A percentile compares a stretch with the other conserved stretches of the same genome.
phyloP scores from a whole-genome alignment of 139 green algal species.

The Haematococcus lacustris region DNA sequence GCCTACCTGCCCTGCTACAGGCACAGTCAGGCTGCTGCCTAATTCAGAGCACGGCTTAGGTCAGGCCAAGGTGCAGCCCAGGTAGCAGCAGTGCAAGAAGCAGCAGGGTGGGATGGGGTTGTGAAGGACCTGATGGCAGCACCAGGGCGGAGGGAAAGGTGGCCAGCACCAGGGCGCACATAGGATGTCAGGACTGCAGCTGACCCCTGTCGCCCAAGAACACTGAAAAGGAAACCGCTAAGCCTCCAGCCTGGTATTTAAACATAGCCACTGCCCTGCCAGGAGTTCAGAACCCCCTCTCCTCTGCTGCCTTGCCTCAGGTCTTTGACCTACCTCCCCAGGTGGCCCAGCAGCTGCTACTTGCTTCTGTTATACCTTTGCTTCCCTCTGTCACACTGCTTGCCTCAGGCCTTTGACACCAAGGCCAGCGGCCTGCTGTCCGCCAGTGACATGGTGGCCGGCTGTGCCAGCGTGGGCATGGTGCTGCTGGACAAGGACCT shows the following conservation, averaged over 20 bases:
- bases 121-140: not conserved
- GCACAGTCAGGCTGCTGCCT: not conserved
- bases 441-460: not conserved
- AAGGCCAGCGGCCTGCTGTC: not conserved
- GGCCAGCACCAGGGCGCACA: no score
- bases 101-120: no score
- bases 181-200: no score
- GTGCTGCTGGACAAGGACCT: constrained; percentile 93
- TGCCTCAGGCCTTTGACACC: not conserved
- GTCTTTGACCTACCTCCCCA: not conserved
- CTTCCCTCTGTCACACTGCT: not conserved
- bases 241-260: no score
- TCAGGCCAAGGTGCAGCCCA: not conserved
- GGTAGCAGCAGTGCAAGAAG: no score
- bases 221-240: not conserved
- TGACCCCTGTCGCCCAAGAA: not conserved
- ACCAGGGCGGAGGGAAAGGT: not conserved
- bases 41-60: not conserved
- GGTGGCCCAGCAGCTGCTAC: not conserved
- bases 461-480: constrained; percentile 28
- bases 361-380: not conserved
- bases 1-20: not conserved
- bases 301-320: not conserved
- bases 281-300: not conserved
- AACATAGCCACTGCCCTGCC: not conserved